Evolutionary conservation across 129 eudicot species (phyloP).

Genomic region (Pseudognaphalium luteoalbum): DNA sequence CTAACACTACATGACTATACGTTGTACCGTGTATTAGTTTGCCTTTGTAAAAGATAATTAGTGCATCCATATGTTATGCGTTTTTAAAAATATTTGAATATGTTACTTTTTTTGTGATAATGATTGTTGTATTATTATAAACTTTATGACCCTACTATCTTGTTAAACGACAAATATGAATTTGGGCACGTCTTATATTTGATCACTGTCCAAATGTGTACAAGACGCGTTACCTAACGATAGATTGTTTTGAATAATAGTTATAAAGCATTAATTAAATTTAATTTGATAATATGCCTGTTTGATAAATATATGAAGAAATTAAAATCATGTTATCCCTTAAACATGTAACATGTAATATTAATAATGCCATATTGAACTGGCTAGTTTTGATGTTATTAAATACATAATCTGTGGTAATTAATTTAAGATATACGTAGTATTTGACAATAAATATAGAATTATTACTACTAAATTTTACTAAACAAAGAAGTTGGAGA

Average conservation of each 20-base stretch:
- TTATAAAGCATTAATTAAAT: not conserved
- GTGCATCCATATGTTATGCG: not conserved
- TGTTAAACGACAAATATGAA: not conserved
- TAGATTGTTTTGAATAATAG: not conserved
- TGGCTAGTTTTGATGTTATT: not conserved
- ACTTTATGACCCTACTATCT: not conserved
- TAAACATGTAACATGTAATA: not conserved
- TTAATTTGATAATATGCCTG: no score
- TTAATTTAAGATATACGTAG: no score
- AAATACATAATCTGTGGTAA: not conserved
- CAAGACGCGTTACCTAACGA: not conserved
- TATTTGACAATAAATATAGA: not conserved
- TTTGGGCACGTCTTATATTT: not conserved
- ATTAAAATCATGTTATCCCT: no score
- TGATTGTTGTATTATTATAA: slow-evolving; percentile 12
- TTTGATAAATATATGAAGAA: not conserved
- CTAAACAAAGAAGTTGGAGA: not conserved
- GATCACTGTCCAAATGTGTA: not conserved
- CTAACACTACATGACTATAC: no score
- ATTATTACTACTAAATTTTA: no score
- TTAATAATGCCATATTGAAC: not conserved
- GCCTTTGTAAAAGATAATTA: no score
- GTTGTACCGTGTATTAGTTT: no score
- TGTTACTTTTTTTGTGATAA: not conserved
- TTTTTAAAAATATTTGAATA: not conserved